Conservation (phyloP, 495 filamentous ascomycete species). For the Cudoniella acicularis region DNA sequence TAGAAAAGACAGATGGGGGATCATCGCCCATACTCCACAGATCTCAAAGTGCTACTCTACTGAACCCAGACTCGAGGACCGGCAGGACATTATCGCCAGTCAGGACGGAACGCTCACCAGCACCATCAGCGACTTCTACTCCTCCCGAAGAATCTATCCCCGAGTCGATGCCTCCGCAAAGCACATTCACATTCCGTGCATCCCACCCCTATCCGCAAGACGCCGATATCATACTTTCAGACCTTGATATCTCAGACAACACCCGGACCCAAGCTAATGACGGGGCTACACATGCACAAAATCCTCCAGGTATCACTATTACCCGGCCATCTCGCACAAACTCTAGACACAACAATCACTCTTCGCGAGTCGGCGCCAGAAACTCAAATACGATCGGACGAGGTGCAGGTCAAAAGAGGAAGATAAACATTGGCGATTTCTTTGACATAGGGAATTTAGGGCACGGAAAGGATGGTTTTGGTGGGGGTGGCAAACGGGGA, state of each 20-base stretch:
- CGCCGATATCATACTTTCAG: conserved; percentile 56
- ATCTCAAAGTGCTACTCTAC: conserved; percentile 38
- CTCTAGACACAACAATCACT: conserved; percentile 43
- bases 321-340: conserved; percentile 48
- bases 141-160: conserved; percentile 26
- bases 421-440: conserved; percentile 71
- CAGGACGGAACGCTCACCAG: conserved; percentile 41
- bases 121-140: too few species aligned
- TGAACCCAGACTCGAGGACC: conserved; percentile 8
- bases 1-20: conserved; percentile 49
- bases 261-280: conserved; percentile 24
- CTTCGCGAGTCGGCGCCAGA: conserved; percentile 39
- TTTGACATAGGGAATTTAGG: conserved; percentile 72
- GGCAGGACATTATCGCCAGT: conserved; percentile 34
- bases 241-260: conserved; percentile 46
- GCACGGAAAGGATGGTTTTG: conserved; percentile 61
- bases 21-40: conserved; percentile 60
- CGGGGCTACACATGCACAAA: conserved; percentile 31
- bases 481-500: conserved; percentile 65
- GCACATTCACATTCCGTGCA: conserved; percentile 70
- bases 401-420: conserved; percentile 73
- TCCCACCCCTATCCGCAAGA: conserved; percentile 66
- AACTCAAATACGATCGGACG: conserved; percentile 42
- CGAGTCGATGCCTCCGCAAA: conserved; percentile 33
- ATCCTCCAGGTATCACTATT: conserved; percentile 25